Evolutionary conservation across 345 rosid genomes (phyloP).

Genomic region (Clausena lansium): DNA sequence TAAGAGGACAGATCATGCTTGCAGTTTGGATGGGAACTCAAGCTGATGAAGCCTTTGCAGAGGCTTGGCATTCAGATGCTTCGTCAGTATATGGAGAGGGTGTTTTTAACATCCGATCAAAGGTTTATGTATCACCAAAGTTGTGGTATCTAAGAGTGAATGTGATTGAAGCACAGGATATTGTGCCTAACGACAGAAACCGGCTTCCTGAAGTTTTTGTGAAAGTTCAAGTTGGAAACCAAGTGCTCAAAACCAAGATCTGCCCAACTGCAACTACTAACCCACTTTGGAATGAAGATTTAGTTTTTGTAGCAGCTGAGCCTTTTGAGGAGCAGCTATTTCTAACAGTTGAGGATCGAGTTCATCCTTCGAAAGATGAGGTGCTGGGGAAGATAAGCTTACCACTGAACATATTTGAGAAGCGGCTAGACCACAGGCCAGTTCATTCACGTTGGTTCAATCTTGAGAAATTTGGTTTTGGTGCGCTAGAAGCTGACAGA

Average conservation of each 20-base stretch:
- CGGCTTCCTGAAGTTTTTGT: slow-evolving; percentile 70
- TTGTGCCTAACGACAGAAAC: slow-evolving; percentile 56
- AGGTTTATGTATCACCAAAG: slow-evolving; percentile 84
- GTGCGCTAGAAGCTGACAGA: slow-evolving; percentile 67
- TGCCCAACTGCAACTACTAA: slow-evolving; percentile 48
- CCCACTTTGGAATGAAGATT: slow-evolving; percentile 81
- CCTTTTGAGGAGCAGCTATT: slow-evolving; percentile 85
- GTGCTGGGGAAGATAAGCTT: slow-evolving; percentile 60
- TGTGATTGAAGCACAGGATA: slow-evolving; percentile 88
- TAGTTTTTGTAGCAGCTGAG: slow-evolving; percentile 89
- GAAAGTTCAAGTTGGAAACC: slow-evolving; percentile 78
- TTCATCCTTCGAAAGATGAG: slow-evolving; percentile 64
- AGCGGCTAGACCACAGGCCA: slow-evolving; percentile 79
- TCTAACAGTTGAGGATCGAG: slow-evolving; percentile 64
- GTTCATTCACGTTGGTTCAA: slow-evolving; percentile 88
- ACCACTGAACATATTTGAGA: slow-evolving; percentile 58
- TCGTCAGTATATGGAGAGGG: slow-evolving; percentile 71
- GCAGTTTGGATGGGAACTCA: slow-evolving; percentile 98
- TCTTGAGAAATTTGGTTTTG: slow-evolving; percentile 77
- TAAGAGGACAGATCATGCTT: slow-evolving; percentile 79
- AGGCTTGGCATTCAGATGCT: slow-evolving; percentile 80
- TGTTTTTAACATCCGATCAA: slow-evolving; percentile 57
- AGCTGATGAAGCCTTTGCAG: slow-evolving; percentile 89
- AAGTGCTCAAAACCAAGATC: slow-evolving; percentile 57
- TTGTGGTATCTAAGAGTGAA: slow-evolving; percentile 83